Conservation (phyloP, 306 rosid genomes). For the Elaeagnus macrophylla region DNA sequence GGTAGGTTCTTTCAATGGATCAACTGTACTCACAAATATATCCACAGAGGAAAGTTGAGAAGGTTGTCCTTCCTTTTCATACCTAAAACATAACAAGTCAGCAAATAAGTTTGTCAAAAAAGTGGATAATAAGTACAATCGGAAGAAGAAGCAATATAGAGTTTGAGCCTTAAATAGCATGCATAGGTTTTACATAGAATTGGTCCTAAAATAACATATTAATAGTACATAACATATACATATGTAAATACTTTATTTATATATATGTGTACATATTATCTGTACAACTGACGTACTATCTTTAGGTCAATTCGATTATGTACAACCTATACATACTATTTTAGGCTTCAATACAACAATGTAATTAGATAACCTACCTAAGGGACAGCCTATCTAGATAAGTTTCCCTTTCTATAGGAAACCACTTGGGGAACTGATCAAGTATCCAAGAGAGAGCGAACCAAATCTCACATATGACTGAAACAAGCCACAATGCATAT, state of each 20-base stretch:
- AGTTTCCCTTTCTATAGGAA: slow-evolving; percentile 56
- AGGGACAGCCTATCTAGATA: slow-evolving; percentile 50
- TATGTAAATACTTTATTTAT: too few relatives aligned
- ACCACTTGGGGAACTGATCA: slow-evolving; percentile 57
- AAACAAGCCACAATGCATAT: slow-evolving; percentile 50
- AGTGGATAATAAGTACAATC: neutral
- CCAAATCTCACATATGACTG: slow-evolving; percentile 67
- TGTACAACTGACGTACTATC: too few relatives aligned
- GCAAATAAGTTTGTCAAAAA: neutral
- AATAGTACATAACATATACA: too few relatives aligned
- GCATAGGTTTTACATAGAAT: too few relatives aligned
- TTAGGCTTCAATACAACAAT: too few relatives aligned
- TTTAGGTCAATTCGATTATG: too few relatives aligned
- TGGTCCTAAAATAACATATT: too few relatives aligned
- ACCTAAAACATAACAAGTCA: slow-evolving; percentile 27
- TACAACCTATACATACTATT: too few relatives aligned
- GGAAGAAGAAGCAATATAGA: too few relatives aligned
- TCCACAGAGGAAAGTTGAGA: slow-evolving; percentile 45
- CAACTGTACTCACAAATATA: slow-evolving; percentile 50
- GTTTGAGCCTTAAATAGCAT: too few relatives aligned
- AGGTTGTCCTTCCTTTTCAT: slow-evolving; percentile 53
- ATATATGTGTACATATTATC: too few relatives aligned
- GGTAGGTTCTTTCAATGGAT: slow-evolving; percentile 55
- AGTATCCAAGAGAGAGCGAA: slow-evolving; percentile 64
- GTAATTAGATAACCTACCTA: slow-evolving; percentile 30